Percentiles rank a stretch among this genome's conserved stretches.
Evolutionary conservation across 805 yeast genomes (phyloP).

Genomic region (Sungouiella blattae): DNA sequence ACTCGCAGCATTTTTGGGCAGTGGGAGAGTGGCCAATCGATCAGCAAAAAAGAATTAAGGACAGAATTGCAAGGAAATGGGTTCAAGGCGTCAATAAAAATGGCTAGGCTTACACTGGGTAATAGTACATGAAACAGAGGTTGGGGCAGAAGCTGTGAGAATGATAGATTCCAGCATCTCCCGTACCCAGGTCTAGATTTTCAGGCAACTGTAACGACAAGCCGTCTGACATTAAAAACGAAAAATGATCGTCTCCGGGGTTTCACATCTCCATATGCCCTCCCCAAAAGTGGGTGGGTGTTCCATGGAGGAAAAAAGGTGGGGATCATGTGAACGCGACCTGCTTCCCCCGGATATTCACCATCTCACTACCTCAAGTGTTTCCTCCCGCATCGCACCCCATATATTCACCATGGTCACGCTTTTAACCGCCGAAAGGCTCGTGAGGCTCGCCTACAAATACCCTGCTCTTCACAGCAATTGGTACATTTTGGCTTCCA

Average conservation of each 20-base stretch:
- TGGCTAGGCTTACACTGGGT: too few relatives aligned
- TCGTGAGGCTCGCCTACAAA: constrained; percentile 48
- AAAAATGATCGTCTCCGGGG: too few relatives aligned
- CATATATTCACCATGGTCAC: constrained; percentile 9
- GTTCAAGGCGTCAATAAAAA: constrained; percentile 22
- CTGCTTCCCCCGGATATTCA: constrained; percentile 1
- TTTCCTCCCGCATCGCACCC: neutral
- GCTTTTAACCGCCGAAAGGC: constrained; percentile 51
- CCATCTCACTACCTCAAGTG: too few relatives aligned
- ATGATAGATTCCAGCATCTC: too few relatives aligned
- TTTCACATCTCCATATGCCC: too few relatives aligned
- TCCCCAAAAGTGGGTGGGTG: too few relatives aligned
- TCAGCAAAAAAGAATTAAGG: constrained; percentile 46
- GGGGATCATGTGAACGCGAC: constrained; percentile 2
- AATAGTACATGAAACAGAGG: too few relatives aligned
- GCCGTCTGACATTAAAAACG: too few relatives aligned
- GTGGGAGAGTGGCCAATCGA: constrained; percentile 54
- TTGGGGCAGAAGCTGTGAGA: too few relatives aligned
- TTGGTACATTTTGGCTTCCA: constrained; percentile 82
- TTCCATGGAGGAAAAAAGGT: neutral
- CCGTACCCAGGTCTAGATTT: too few relatives aligned
- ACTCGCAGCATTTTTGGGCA: constrained; percentile 60
- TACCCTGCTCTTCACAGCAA: constrained; percentile 52
- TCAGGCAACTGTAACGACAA: too few relatives aligned
- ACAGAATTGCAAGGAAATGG: constrained; percentile 57